Conservation (phyloP, 2,329 filamentous ascomycete genomes). For the Chaetothyriales sp. region DNA sequence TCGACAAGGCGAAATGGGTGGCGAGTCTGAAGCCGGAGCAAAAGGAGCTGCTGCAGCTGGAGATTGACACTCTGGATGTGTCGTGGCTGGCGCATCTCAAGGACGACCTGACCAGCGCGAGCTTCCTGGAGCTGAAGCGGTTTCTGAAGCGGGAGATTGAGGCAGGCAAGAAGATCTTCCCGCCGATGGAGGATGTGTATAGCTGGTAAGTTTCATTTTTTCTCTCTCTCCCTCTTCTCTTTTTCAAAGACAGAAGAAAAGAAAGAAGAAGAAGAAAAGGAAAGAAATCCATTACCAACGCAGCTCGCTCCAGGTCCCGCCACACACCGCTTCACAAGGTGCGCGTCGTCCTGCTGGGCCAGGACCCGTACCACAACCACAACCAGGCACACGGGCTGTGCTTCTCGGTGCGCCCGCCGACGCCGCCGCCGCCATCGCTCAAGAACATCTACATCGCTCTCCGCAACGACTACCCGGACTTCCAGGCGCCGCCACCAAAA, state of each 20-base stretch:
- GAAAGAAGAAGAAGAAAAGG: too few species aligned
- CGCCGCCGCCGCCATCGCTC: slow-evolving; percentile 73
- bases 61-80: slow-evolving; percentile 82
- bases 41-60: slow-evolving; percentile 63
- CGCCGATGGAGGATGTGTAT: slow-evolving; percentile 77
- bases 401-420: slow-evolving; percentile 86
- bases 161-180: slow-evolving; percentile 65
- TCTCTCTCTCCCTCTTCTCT: too few species aligned
- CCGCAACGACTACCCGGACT: slow-evolving; percentile 73
- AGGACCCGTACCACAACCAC: slow-evolving; percentile 91
- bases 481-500: slow-evolving; percentile 58
- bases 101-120: slow-evolving; percentile 61
- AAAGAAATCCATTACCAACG: too few species aligned
- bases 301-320: slow-evolving; percentile 52
- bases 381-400: slow-evolving; percentile 94
- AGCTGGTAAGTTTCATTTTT: slow-evolving; percentile 57
- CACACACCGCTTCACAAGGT: slow-evolving; percentile 79
- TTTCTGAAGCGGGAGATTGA: slow-evolving; percentile 69
- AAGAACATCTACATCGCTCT: slow-evolving; percentile 86
- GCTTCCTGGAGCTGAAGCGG: slow-evolving; percentile 75
- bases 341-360: slow-evolving; percentile 84
- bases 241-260: too few species aligned
- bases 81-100: slow-evolving; percentile 84
- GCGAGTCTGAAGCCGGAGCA: slow-evolving; percentile 64
- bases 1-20: slow-evolving; percentile 87